These are phyloP conservation scores for Hericium rajendrae DNA, from an alignment of 768 basidiomycete species.

Conservation along the genomic window DNA sequence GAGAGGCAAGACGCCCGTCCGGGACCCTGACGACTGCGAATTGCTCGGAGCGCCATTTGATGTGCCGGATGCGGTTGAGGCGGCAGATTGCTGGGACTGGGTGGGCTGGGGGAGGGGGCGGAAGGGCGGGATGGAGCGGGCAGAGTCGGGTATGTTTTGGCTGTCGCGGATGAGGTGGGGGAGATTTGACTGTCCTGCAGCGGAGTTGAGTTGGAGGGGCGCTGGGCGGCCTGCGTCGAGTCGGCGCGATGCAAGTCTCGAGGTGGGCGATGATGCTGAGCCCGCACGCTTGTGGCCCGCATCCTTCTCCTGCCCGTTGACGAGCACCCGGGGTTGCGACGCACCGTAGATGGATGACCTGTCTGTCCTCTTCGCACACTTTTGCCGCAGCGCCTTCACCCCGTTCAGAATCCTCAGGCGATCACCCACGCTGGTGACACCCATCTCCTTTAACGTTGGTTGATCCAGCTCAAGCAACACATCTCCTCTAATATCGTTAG, in stretches of 20 bases:
- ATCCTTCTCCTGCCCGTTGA: slow-evolving; percentile 9
- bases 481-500: slow-evolving; percentile 88
- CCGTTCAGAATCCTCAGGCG: slow-evolving; percentile 79
- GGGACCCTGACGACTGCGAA: slow-evolving; percentile 27
- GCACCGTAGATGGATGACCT: neutral
- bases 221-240: slow-evolving; percentile 61
- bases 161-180: slow-evolving; percentile 65
- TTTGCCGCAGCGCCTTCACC: slow-evolving; percentile 67
- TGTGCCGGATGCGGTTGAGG: slow-evolving; percentile 16
- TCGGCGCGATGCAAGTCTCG: slow-evolving; percentile 20
- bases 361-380: slow-evolving; percentile 26
- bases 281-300: slow-evolving; percentile 13
- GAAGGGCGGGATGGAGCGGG: slow-evolving; percentile 23
- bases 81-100: slow-evolving; percentile 12
- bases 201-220: slow-evolving; percentile 60
- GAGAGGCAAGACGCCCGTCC: slow-evolving; percentile 51
- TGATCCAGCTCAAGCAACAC: slow-evolving; percentile 90
- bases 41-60: slow-evolving; percentile 19
- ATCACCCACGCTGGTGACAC: slow-evolving; percentile 83
- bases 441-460: slow-evolving; percentile 81
- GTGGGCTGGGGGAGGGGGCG: slow-evolving; percentile 43
- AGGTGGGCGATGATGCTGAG: slow-evolving; percentile 10
- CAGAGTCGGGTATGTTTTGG: slow-evolving; percentile 39
- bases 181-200: slow-evolving; percentile 46
- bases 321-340: slow-evolving; percentile 3